Evolutionary conservation across 23 red algal species (phyloP), one percentile per base, ranked within the genome.

Genomic region (Gracilaria gracilis): DNA sequence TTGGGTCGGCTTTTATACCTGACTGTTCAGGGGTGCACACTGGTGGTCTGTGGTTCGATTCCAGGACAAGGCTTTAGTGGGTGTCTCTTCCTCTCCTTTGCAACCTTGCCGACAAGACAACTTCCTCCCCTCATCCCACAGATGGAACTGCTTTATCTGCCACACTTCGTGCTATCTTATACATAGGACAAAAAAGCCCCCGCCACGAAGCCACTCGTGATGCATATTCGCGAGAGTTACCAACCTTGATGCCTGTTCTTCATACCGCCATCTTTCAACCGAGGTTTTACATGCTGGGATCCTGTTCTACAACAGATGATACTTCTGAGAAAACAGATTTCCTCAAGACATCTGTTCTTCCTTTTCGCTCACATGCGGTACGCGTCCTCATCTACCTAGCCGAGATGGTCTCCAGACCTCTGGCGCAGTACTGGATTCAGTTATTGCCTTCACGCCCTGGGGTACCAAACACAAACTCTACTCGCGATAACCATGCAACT

Each of bases 371-470:
- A 32, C 39, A 35, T 51, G 82, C 82, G 2, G 28, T 86, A 14
- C 46, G 49, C 57, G 44, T 47, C 11, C 59, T 86, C 4, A 37
- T 66, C 3, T 49, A 42, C 40, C 61, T 86, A 0, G 61, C 66
- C 23, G 82, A 72, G n/a, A 44, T 57, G 0, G 65, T 65, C 1
- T 36, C 61, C n/a, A 67, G 62, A 27, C 53, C 82, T 14, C 27
- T 86, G 46, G 61, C 59, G 6, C 58, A 57, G 21, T 86, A 62
- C n/a, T 86, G 82, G 82, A 57, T 55, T 49, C 59, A 71, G 82
- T 57, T 86, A 29, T 59, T 86, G 37, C 82, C 82, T 40, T 55
- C 48, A 37, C 38, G 65, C 35, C 53, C 59, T 12, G 62, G 58
- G 16, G 62, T 71, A 32, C n/a, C 82, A 55, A 57, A 39, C 37